Percentiles rank a stretch among this genome's conserved stretches.
phyloP scores from a whole-genome alignment of 306 rosid species.

The Lathyrus sativus region DNA sequence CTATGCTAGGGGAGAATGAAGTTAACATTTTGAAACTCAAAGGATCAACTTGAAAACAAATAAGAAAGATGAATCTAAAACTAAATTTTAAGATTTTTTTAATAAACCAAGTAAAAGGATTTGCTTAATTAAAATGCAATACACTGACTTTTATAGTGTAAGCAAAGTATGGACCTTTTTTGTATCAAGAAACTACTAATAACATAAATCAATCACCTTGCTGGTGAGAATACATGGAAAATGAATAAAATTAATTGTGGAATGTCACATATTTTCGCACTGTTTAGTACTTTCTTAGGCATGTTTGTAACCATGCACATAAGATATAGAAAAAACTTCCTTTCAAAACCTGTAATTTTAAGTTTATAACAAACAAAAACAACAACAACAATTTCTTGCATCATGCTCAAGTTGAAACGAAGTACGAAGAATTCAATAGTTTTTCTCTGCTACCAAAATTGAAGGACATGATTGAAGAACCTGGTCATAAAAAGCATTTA shows the following conservation, averaged over 20 bases:
- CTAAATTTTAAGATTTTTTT: too few relatives aligned
- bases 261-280: neutral
- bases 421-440: slow-evolving; percentile 8
- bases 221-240: neutral
- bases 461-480: slow-evolving; percentile 13
- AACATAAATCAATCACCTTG: neutral
- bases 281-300: neutral
- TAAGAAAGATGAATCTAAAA: neutral
- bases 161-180: neutral
- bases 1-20: neutral
- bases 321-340: slow-evolving; percentile 21
- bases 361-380: neutral
- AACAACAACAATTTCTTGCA: neutral
- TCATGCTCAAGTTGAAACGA: slow-evolving; percentile 21
- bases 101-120: too few relatives aligned
- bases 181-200: neutral
- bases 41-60: neutral
- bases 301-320: slow-evolving; percentile 21
- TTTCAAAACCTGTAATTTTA: neutral
- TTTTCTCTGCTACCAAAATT: slow-evolving; percentile 22
- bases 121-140: neutral
- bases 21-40: neutral
- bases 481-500: slow-evolving; percentile 51
- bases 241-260: slow-evolving; percentile 7
- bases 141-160: neutral